These are phyloP conservation scores for Zelonia costaricensis DNA, from an alignment of 208 protist genomes.

Conservation along the genomic window DNA sequence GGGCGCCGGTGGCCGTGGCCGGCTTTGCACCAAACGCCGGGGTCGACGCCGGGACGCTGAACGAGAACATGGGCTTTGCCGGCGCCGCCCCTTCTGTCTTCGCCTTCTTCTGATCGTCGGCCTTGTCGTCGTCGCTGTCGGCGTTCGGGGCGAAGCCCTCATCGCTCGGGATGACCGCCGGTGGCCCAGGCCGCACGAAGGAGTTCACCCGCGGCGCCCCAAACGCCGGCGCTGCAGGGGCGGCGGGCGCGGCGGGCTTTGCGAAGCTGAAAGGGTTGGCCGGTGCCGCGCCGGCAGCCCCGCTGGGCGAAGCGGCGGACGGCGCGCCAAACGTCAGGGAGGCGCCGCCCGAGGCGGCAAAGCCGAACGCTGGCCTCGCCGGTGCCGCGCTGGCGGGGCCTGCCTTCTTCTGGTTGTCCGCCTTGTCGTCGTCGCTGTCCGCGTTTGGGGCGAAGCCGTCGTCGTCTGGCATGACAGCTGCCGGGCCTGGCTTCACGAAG, in stretches of 20 bases:
- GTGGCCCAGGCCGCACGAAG: slow-evolving; percentile 61
- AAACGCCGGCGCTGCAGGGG: too few species aligned
- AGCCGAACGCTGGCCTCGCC: slow-evolving; percentile 6
- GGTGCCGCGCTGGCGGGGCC: slow-evolving; percentile 15
- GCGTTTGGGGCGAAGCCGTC: slow-evolving; percentile 70
- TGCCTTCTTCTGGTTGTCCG: slow-evolving; percentile 3
- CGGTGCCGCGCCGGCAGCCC: not conserved
- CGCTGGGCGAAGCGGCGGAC: not conserved
- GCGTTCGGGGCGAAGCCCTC: slow-evolving; percentile 68
- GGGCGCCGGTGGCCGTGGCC: not conserved
- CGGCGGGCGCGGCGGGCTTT: too few species aligned
- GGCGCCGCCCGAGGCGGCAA: slow-evolving; percentile 1
- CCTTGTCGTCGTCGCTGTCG: slow-evolving; percentile 36
- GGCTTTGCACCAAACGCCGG: not conserved
- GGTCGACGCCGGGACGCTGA: too few species aligned
- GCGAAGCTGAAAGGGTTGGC: too few species aligned
- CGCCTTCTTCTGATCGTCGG: slow-evolving; percentile 34
- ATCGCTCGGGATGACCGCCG: slow-evolving; percentile 58
- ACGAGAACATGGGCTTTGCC: slow-evolving; percentile 22
- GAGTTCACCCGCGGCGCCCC: too few species aligned
- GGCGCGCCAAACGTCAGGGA: not conserved
- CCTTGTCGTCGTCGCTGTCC: slow-evolving; percentile 46
- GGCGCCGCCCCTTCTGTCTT: slow-evolving; percentile 1
- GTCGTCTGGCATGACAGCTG: slow-evolving; percentile 63
- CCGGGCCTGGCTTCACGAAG: slow-evolving; percentile 59